phyloP scores from a whole-genome alignment of 108 stramenopile species.

The Cyclotella baltica region DNA sequence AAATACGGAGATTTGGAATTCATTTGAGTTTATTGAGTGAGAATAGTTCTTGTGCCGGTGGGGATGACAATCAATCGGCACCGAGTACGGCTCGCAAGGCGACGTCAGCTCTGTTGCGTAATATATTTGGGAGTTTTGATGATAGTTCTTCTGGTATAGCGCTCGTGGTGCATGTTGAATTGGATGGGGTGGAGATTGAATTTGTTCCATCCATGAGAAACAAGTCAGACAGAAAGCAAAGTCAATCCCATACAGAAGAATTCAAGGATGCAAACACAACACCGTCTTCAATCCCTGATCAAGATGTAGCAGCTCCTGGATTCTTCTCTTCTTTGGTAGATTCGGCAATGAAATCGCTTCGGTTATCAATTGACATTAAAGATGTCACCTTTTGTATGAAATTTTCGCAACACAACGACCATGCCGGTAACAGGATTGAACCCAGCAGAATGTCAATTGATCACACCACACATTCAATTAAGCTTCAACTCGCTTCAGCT shows the following conservation, averaged over 20 bases:
- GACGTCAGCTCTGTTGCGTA: slow-evolving; percentile 25
- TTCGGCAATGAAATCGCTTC: slow-evolving; percentile 50
- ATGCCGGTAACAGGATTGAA: too few relatives aligned
- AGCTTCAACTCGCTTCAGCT: slow-evolving; percentile 51
- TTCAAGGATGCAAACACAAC: neutral
- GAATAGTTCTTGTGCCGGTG: neutral
- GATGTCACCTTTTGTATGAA: slow-evolving; percentile 27
- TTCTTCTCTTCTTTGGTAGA: slow-evolving; percentile 46
- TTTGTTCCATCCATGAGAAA: slow-evolving; percentile 18
- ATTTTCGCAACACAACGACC: slow-evolving; percentile 19
- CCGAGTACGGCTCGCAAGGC: slow-evolving; percentile 31
- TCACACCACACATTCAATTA: too few relatives aligned
- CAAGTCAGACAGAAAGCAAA: neutral
- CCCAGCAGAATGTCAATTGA: too few relatives aligned
- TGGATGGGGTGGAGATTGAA: slow-evolving; percentile 39
- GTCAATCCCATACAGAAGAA: neutral
- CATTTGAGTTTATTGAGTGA: slow-evolving; percentile 31
- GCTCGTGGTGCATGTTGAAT: slow-evolving; percentile 29
- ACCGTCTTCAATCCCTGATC: neutral
- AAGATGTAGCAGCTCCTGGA: slow-evolving; percentile 19
- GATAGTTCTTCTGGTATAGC: slow-evolving; percentile 17
- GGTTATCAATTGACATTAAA: slow-evolving; percentile 32
- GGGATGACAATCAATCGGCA: slow-evolving; percentile 3
- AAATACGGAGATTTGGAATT: slow-evolving; percentile 28
- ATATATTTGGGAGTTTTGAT: slow-evolving; percentile 24